These are phyloP conservation scores for Yarrowia sp. DNA, from an alignment of 805 yeast genomes.

Conservation along the genomic window DNA sequence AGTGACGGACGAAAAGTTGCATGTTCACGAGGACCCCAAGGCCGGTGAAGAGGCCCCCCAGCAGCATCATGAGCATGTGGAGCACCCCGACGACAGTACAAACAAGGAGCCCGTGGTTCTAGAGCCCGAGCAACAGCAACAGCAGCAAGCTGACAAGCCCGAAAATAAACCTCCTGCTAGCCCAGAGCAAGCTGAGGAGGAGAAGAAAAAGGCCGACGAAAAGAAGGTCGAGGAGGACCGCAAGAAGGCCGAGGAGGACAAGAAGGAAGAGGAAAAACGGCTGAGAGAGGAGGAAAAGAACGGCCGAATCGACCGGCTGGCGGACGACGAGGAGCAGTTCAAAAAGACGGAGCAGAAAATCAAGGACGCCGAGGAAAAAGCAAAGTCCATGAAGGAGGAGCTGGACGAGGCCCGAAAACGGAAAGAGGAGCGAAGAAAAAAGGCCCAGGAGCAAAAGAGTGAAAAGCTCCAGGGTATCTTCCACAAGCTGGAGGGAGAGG, in stretches of 20 bases:
- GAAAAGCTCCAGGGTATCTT: slow-evolving; percentile 19
- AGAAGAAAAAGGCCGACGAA: slow-evolving; percentile 9
- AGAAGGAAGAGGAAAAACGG: slow-evolving; percentile 28
- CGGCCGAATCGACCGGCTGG: slow-evolving; percentile 43
- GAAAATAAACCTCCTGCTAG: slow-evolving; percentile 41
- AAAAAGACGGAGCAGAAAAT: slow-evolving; percentile 1
- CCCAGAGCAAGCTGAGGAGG: slow-evolving; percentile 5
- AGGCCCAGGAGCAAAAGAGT: slow-evolving; percentile 26
- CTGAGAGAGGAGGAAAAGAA: slow-evolving; percentile 18
- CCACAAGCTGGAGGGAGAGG: slow-evolving; percentile 30
- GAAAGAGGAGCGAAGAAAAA: slow-evolving; percentile 34
- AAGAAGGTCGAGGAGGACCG: slow-evolving; percentile 2
- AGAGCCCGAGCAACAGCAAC: slow-evolving; percentile 38
- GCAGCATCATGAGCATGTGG: neutral
- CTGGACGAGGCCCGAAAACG: slow-evolving; percentile 24
- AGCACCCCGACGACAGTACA: too few relatives aligned
- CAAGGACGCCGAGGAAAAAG: slow-evolving; percentile 9
- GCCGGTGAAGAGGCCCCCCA: neutral
- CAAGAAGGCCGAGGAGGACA: slow-evolving; percentile 26
- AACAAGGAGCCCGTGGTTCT: neutral
- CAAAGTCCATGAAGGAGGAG: slow-evolving; percentile 33
- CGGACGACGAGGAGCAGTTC: slow-evolving; percentile 24
- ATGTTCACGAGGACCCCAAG: slow-evolving; percentile 1
- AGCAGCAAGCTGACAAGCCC: slow-evolving; percentile 44
- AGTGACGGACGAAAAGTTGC: slow-evolving; percentile 8